Evolutionary conservation across 441 rosid species (phyloP).

Genomic region (Erodium chrysanthum): DNA sequence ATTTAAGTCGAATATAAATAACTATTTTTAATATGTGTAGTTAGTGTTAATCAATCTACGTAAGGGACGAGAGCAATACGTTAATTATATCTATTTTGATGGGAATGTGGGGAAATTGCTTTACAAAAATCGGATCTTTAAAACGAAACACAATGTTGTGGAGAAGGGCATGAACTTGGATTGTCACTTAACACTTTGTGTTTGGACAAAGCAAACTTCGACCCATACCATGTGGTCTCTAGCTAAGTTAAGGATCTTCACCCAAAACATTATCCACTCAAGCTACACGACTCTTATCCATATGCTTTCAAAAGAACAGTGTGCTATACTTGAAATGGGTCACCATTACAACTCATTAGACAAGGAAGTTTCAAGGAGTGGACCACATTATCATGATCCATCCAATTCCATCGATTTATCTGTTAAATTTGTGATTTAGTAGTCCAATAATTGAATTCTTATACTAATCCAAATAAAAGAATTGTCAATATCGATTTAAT

Average conservation of each 20-base stretch:
- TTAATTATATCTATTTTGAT: not conserved
- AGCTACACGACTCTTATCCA: not conserved
- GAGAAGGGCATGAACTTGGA: conserved; percentile 10
- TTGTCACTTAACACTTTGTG: conserved; percentile 24
- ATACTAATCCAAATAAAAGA: no score
- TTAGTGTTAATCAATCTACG: no score
- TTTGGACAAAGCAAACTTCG: conserved; percentile 18
- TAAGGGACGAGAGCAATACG: no score
- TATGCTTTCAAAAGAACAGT: not conserved
- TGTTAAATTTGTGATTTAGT: no score
- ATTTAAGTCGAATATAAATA: no score
- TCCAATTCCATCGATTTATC: not conserved
- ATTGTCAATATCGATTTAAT: no score
- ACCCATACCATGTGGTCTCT: no score
- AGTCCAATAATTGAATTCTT: no score
- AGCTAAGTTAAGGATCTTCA: conserved; percentile 5
- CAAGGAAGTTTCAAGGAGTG: not conserved
- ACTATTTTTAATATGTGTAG: no score
- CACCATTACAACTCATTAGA: conserved; percentile 11
- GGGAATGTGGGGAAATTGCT: not conserved
- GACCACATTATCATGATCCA: not conserved
- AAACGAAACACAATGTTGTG: not conserved
- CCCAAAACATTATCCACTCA: conserved; percentile 11
- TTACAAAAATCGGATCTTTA: not conserved
- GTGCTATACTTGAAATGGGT: not conserved